Percentiles rank a stretch among this genome's conserved stretches.
Conservation (phyloP, 2,329 filamentous ascomycete genomes). For the Colletotrichum tanaceti region DNA sequence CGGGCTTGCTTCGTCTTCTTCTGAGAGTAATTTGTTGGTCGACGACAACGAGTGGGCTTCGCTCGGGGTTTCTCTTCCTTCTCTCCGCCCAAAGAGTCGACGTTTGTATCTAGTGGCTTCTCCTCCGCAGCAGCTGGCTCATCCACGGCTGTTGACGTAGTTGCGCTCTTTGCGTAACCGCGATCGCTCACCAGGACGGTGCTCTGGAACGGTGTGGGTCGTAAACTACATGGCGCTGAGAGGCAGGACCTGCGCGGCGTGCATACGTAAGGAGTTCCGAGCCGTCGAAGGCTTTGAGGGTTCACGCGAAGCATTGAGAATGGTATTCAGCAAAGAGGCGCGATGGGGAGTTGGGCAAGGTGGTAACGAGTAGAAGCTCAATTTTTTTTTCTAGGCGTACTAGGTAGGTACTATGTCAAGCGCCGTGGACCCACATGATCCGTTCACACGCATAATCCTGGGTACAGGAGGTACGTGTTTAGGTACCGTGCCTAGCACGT, state of each 20-base stretch:
- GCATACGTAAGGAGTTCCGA: slow-evolving; percentile 47
- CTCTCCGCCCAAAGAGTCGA: no score
- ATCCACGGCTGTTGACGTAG: background rate
- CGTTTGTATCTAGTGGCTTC: background rate
- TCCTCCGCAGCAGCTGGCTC: background rate
- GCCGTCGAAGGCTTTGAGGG: slow-evolving; percentile 44
- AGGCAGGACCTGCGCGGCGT: slow-evolving; percentile 43
- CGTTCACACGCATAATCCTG: background rate
- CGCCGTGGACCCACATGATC: slow-evolving; percentile 21
- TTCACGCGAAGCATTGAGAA: slow-evolving; percentile 51
- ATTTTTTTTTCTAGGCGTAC: slow-evolving; percentile 23
- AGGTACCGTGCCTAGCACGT: no score
- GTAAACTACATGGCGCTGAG: slow-evolving; percentile 18
- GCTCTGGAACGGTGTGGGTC: slow-evolving; percentile 12
- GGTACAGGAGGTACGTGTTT: no score
- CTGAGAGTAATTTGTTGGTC: background rate
- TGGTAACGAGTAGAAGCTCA: background rate
- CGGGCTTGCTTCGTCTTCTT: background rate
- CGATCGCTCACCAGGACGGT: slow-evolving; percentile 11
- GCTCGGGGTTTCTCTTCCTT: background rate
- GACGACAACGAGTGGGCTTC: background rate
- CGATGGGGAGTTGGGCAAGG: slow-evolving; percentile 15
- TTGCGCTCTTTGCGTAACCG: slow-evolving; percentile 15
- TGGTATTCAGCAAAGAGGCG: slow-evolving; percentile 11
- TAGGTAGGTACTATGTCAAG: no score